A percentile compares a stretch with the other conserved stretches of the same genome.
Conservation (phyloP, 2,329 filamentous ascomycete genomes). For the Lizonia empirigonia region DNA sequence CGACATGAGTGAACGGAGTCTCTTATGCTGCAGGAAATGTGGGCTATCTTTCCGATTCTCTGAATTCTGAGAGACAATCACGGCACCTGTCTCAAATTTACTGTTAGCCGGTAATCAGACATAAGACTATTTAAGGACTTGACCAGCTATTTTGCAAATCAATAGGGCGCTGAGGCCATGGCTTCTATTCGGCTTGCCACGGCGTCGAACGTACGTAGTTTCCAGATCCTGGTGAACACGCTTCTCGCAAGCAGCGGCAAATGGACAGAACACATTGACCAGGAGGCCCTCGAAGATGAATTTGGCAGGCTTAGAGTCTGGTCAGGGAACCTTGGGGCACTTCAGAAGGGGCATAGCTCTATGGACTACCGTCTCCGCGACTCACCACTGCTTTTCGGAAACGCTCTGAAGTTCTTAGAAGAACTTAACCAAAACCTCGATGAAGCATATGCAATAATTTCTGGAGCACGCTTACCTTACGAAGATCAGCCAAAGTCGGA, state of each 20-base stretch:
- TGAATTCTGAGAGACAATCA: no score
- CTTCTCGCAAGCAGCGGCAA: conserved; percentile 23
- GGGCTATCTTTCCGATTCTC: no score
- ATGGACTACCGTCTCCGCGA: conserved; percentile 47
- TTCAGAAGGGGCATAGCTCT: conserved; percentile 47
- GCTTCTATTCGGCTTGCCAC: conserved; percentile 38
- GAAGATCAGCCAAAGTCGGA: conserved; percentile 32
- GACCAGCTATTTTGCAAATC: no score
- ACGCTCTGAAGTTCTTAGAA: conserved; percentile 41
- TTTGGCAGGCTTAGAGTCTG: conserved; percentile 47
- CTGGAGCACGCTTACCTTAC: conserved; percentile 41
- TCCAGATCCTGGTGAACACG: conserved; percentile 32
- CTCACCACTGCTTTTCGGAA: conserved; percentile 41
- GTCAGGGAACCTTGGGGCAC: conserved; percentile 44
- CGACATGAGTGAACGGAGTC: no score
- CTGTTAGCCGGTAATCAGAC: no score
- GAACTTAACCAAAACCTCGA: conserved; percentile 42
- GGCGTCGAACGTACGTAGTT: conserved; percentile 38
- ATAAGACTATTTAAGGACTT: no score
- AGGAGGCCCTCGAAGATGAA: conserved; percentile 43
- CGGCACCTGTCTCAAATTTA: no score
- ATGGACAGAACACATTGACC: conserved; percentile 27
- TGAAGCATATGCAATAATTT: conserved; percentile 35
- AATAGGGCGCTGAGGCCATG: conserved; percentile 13
- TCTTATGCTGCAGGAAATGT: no score